Base-by-base conservation (phyloP, 2,329 filamentous ascomycete genomes). In the Aspergillus melleus region DNA sequence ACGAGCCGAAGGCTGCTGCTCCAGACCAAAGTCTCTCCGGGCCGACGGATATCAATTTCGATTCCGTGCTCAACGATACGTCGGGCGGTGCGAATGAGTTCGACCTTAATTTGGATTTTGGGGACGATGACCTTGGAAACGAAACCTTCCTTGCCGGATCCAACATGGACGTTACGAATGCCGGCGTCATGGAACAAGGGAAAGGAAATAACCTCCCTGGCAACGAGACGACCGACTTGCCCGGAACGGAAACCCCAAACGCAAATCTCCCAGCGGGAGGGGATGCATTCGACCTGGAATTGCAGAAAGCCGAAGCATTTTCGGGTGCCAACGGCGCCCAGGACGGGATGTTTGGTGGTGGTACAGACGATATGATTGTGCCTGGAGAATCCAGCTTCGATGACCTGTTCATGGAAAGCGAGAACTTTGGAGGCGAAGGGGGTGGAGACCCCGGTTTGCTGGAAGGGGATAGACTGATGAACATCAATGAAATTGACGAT, bases 301-400 rank as follows among this genome's bases (percentile, higher is more conserved):
- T 77, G 24, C 67, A 73, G 36, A 73, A 70, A 49, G 60, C 68
- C 1, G 70, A 64, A 9, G 62, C 59, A n/a, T 68, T 71, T 51
- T 50, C 66, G 12, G 64, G 61, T 50, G 65, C 69, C 55, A 20
- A 39, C 10, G 56, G 49, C 14, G 64, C 62, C 47, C 63, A 68
- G 57, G 59, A 60, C 14, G 61, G 55, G n/a, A 62, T 63, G 39
- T 58, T 60, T 30, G 63, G 66, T 14, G 68, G 61, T 14, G 68
- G 65, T 19, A 68, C 67, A 24, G 74, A 74, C 11, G 71, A 76
- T 63, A 65, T 74, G 24, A 75, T 78, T 66, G 73, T 67, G 2
- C 75, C 73, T 6, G 76, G 74, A 14, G 74, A 77, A 63, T 80
- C 78, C 19, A 79, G 73, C 60, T 80, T 81, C 58, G 79, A 80